Evolutionary conservation across 495 filamentous ascomycete species (phyloP), one percentile per base, ranked within the genome.

Genomic region (Rhizodiscina lignyota): DNA sequence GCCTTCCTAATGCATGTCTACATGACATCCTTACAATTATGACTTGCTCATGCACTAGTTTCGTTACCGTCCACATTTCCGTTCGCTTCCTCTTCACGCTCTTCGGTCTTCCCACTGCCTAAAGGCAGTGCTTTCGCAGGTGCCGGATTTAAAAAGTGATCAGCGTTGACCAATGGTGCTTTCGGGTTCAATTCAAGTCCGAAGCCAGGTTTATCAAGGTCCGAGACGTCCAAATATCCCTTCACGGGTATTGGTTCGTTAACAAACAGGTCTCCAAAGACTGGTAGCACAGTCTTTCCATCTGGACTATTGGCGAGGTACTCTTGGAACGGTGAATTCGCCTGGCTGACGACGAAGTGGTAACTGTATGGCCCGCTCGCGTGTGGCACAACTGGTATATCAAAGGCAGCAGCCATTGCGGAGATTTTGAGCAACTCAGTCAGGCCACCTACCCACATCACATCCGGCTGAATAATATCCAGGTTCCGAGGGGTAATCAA

Each of bases 401-500:
- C 85, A 55, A 93, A 94, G 2, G 85, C 84, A 4, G 83, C 72
- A 12, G 85, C 85, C 67, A 86, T 76, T 15, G 83, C 79, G 8
- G 85, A 72, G 37, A 93, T 72, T 56, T 82, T 86, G 44, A 92
- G 78, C 30, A 94, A 66, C 56, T 93, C 85, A 1, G 85, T 94
- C 66, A 94, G 56, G 39, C 85, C 85, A 34, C 85, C 85, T 8
- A 92, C 68, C 85, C 85, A 94, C 85, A 92, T 94, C 30, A 94
- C 83, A 49, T 94, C 85, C 4, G 85, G 85, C 53, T 92, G 85
- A 48, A 94, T 70, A 53, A 94, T 92, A 50, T 93, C 83, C 36
- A 94, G 57, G 52, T 91, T 87, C 38, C 85, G 81, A 32, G 80
- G 80, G 54, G 92, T 83, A 40, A 94, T 79, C 15, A 93, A 66